phyloP scores from a whole-genome alignment of 441 rosid genomes.

The Eutrema salsugineum region DNA sequence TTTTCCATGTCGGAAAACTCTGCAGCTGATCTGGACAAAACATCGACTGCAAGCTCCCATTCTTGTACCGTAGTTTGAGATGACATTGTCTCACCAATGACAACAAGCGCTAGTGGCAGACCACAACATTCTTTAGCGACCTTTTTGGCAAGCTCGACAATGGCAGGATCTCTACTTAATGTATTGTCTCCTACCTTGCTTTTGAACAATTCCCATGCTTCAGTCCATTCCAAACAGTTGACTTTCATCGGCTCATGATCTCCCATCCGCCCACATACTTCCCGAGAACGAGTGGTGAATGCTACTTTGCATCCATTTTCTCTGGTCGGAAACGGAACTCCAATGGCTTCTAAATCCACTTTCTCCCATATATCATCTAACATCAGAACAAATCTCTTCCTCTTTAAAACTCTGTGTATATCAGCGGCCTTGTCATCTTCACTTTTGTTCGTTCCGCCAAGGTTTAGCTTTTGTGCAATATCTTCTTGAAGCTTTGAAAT shows the following conservation, averaged over 20 bases:
- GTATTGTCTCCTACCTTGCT: neutral
- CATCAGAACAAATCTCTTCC: neutral
- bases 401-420: neutral
- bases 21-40: neutral
- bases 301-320: neutral
- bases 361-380: neutral
- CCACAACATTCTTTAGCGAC: neutral
- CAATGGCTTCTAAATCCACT: neutral
- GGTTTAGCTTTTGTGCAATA: conserved; percentile 16
- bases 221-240: neutral
- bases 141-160: neutral
- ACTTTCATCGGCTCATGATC: neutral
- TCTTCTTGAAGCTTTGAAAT: conserved; percentile 27
- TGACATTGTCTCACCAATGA: neutral
- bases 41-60: neutral
- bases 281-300: neutral
- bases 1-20: neutral
- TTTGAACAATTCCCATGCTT: neutral
- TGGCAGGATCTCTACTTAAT: neutral
- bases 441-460: neutral
- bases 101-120: neutral
- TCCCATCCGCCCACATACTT: neutral
- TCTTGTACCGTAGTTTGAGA: neutral
- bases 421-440: neutral
- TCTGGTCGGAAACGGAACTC: neutral